Conservation (phyloP, 1,284 basidiomycete species). For the Ceratobasidium sp. region DNA sequence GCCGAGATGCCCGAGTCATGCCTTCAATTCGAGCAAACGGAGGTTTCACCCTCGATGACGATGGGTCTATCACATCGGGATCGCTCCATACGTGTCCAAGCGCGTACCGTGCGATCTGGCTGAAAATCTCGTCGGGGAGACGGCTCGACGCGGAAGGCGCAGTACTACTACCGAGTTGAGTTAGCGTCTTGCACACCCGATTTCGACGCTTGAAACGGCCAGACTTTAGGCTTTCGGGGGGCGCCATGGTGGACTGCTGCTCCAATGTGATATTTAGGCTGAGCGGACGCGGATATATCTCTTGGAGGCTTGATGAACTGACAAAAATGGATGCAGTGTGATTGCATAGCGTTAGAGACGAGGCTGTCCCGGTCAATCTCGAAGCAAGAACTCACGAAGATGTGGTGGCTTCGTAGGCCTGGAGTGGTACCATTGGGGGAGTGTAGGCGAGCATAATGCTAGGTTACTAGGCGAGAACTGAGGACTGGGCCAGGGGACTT, state of each 20-base stretch:
- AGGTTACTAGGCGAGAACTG: background rate
- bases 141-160: background rate
- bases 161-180: background rate
- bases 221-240: conserved; percentile 1
- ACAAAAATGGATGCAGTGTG: background rate
- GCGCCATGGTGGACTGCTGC: conserved; percentile 2
- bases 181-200: background rate
- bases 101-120: conserved; percentile 10
- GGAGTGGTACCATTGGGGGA: background rate
- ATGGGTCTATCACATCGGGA: background rate
- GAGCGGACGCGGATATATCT: background rate
- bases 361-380: background rate
- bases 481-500: background rate
- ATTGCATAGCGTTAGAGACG: conserved; percentile 24
- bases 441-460: background rate
- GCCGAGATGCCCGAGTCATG: conserved; percentile 30
- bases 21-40: conserved; percentile 14
- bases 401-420: conserved; percentile 1
- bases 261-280: background rate
- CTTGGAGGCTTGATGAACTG: conserved; percentile 2
- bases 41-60: background rate
- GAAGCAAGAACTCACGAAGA: conserved; percentile 1
- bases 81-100: conserved; percentile 1
- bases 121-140: conserved; percentile 21
- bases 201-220: conserved; percentile 4